Conservation (phyloP, 2,329 filamentous ascomycete species). For the Lasiodiplodia theobromae region DNA sequence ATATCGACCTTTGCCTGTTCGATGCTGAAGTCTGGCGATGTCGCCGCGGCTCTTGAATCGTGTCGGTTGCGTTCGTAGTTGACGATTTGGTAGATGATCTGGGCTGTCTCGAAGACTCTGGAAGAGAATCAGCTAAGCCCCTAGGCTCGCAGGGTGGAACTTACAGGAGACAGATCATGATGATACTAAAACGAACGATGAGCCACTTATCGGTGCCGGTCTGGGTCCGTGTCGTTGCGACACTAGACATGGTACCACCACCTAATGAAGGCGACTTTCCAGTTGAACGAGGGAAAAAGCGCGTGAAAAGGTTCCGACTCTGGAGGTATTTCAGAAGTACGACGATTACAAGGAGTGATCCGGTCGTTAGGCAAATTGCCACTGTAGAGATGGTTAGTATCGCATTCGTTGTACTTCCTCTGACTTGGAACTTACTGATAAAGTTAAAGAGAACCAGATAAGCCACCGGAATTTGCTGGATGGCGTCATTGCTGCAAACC, state of each 20-base stretch:
- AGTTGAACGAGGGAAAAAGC: conserved; percentile 12
- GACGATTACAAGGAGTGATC: conserved; percentile 17
- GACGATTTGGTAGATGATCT: conserved; percentile 24
- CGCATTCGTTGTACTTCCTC: too few species aligned
- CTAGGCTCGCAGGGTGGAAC: not conserved
- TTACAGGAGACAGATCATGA: conserved; percentile 29
- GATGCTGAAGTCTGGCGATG: conserved; percentile 17
- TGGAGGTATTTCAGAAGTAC: conserved; percentile 26
- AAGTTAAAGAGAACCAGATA: conserved; percentile 22
- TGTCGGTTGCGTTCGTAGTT: conserved; percentile 23
- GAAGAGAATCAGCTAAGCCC: not conserved
- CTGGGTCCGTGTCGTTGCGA: not conserved
- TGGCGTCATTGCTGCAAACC: not conserved
- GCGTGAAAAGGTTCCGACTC: conserved; percentile 21
- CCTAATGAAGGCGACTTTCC: conserved; percentile 2
- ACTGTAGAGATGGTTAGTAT: not conserved
- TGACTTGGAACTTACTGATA: not conserved
- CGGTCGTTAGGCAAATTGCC: conserved; percentile 13
- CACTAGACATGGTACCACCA: conserved; percentile 6
- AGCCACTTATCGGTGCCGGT: conserved; percentile 26
- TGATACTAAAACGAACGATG: conserved; percentile 24
- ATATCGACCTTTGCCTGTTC: conserved; percentile 23
- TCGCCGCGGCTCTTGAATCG: not conserved
- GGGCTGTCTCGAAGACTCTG: conserved; percentile 28
- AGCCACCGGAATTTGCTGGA: conserved; percentile 15